Percentiles rank a stretch among this genome's conserved stretches.
Evolutionary conservation across 2,329 filamentous ascomycete species (phyloP).

Genomic region (Exophiala spinifera): DNA sequence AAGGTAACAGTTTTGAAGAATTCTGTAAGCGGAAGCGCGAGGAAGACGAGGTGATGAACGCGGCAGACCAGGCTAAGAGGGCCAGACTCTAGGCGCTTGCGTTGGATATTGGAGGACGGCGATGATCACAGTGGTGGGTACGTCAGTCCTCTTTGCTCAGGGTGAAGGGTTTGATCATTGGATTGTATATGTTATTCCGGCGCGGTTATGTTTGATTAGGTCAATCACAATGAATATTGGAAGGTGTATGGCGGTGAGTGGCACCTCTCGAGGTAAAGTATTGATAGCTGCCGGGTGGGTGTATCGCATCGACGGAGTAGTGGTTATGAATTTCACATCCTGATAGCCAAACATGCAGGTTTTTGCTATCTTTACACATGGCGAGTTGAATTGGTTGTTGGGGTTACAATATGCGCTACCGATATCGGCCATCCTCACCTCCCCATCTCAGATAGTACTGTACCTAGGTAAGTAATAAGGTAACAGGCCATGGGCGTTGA

Average conservation of each 20-base stretch:
- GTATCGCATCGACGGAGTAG: not conserved
- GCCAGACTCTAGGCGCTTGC: constrained; percentile 13
- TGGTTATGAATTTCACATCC: not conserved
- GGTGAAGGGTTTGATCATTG: not conserved
- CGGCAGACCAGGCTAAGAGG: constrained; percentile 20
- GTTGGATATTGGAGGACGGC: not conserved
- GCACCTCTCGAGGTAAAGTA: too few species aligned
- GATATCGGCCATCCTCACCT: too few species aligned
- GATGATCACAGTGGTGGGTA: too few species aligned
- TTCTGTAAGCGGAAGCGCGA: constrained; percentile 28
- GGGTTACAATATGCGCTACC: too few species aligned
- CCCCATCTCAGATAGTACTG: too few species aligned
- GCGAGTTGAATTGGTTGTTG: too few species aligned
- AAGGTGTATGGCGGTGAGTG: too few species aligned
- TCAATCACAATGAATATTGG: too few species aligned
- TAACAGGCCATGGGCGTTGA: too few species aligned
- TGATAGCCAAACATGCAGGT: too few species aligned
- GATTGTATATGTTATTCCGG: not conserved
- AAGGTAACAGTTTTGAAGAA: constrained; percentile 31
- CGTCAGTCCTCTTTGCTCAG: not conserved
- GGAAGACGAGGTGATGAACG: constrained; percentile 26
- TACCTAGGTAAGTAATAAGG: too few species aligned
- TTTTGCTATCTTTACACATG: too few species aligned
- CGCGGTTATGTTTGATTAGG: not conserved
- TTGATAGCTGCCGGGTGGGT: not conserved